Base-by-base conservation (phyloP, 306 rosid genomes). In the Oxytropis ochrocephala region DNA sequence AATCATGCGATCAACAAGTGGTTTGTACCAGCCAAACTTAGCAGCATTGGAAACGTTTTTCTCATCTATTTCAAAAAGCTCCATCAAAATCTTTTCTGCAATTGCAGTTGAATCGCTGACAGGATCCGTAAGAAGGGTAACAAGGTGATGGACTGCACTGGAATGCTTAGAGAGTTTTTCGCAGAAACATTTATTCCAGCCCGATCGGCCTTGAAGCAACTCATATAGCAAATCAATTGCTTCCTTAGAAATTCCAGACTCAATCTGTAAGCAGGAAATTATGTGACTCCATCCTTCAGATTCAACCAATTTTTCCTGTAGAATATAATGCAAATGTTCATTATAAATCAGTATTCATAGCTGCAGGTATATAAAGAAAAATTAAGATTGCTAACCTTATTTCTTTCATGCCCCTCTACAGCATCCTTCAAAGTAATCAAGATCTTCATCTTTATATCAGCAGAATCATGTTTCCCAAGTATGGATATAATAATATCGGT, bases 221-320 rank as follows among this genome's bases (percentile, higher is more conserved):
- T 86, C 95, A 63, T 77, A 76, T 9, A 91, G 81, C 72, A 88
- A 70, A 64, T 85, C 79, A 65, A 86, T 70, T 6, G 97, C 95
- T 29, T 84, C 92, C 80, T 78, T 79, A 46, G 88, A 86, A 78
- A 71, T 75, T 76, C 77, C 72, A 10, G 87, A 42, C 69, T 84
- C 80, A 48, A 81, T 56, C 35, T 88, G 82, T 69, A 90, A 79
- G 78, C 90, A 82, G 67, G 76, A 52, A 64, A 90, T 66, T 29
- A 88, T 81, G 78, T 52, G 74, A 77, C 80, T 81, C 97, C 92
- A 88, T 54, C 90, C 95, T 65, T n/a, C 48, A 29, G 95, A 82
- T 36, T 81, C 85, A 41, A 70, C 76, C 46, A 89, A 79, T 61
- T 80, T 77, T 58, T 87, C 96, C 93, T 89, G 24, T 38, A 55